Conservation (phyloP, 306 rosid species). For the Inga oerstediana region DNA sequence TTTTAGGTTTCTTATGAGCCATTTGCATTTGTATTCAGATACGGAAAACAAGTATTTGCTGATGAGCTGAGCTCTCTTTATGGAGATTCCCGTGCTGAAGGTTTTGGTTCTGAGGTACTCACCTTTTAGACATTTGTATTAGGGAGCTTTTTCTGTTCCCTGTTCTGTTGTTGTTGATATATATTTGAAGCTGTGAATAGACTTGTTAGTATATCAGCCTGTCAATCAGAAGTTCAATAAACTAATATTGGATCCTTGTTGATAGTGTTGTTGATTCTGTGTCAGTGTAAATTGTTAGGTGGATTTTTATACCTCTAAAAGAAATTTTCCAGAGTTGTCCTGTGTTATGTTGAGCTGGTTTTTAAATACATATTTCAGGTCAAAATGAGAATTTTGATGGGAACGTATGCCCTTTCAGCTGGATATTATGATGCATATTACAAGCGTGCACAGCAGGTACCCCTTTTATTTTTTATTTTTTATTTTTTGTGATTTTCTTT, state of each 20-base stretch:
- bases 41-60: conserved; percentile 77
- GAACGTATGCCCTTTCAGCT: conserved; percentile 96
- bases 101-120: conserved; percentile 91
- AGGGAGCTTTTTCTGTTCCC: not conserved
- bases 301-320: conserved; percentile 5
- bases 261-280: not conserved
- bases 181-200: not conserved
- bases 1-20: conserved; percentile 19
- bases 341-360: conserved; percentile 10
- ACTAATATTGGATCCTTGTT: not conserved
- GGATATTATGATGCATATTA: conserved; percentile 99
- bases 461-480: conserved; percentile 12
- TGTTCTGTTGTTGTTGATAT: not conserved
- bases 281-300: not conserved
- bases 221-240: not conserved
- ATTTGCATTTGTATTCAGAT: conserved; percentile 53
- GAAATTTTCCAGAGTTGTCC: conserved; percentile 21
- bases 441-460: conserved; percentile 99
- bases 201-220: conserved; percentile 1
- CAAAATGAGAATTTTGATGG: conserved; percentile 94
- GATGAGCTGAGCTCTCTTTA: conserved; percentile 77
- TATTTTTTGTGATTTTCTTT: not conserved
- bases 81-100: conserved; percentile 80
- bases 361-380: conserved; percentile 57
- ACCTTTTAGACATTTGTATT: not conserved